These are phyloP conservation scores for Macrophomina pseudophaseolina DNA, from an alignment of 2,329 filamentous ascomycete species.

Conservation along the genomic window DNA sequence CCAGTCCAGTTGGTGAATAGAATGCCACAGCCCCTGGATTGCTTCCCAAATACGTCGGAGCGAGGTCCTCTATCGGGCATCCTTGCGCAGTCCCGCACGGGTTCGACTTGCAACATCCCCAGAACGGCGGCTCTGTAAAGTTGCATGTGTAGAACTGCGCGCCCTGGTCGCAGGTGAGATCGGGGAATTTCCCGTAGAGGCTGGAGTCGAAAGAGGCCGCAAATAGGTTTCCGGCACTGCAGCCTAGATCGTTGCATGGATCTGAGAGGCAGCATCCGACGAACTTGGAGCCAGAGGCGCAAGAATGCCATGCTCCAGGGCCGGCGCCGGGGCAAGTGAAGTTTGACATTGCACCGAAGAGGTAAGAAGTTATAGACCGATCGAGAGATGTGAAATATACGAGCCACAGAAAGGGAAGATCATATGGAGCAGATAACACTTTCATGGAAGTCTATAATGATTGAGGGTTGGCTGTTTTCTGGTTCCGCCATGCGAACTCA, in stretches of 20 bases:
- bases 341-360: neutral
- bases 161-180: conserved; percentile 40
- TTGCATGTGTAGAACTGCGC: conserved; percentile 44
- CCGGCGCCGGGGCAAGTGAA: conserved; percentile 38
- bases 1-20: conserved; percentile 28
- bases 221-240: conserved; percentile 40
- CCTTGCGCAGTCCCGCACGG: conserved; percentile 36
- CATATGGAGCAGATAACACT: no score
- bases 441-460: no score
- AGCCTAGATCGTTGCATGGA: conserved; percentile 44
- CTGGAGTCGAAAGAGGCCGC: conserved; percentile 41
- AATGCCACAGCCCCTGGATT: conserved; percentile 31
- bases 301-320: conserved; percentile 43
- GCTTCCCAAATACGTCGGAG: conserved; percentile 33
- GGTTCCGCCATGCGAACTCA: no score
- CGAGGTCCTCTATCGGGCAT: conserved; percentile 39
- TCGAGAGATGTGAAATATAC: no score
- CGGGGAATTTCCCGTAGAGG: conserved; percentile 38
- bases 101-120: conserved; percentile 46
- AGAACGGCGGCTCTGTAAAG: conserved; percentile 36
- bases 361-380: no score
- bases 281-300: conserved; percentile 39
- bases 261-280: conserved; percentile 48
- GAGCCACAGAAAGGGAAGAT: no score
- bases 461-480: no score